Base-by-base conservation (phyloP, 306 rosid genomes). In the barrel medic (Medicago truncatula) region DNA sequence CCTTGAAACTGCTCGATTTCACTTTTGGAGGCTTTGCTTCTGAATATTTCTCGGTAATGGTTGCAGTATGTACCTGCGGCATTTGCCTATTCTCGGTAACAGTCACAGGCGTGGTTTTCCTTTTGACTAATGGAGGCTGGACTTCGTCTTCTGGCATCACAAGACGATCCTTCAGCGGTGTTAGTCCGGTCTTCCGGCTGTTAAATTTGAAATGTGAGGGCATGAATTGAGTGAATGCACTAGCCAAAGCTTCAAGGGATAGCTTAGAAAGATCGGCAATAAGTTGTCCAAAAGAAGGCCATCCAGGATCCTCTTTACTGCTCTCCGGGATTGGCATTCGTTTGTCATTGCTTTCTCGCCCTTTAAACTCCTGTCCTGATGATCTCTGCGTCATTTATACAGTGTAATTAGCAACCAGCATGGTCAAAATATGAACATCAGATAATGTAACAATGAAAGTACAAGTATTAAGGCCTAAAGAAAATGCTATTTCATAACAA, bases 251-350 rank as follows among this genome's bases (percentile, higher is more conserved):
- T 56, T 90, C 96, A 44, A 89, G 49, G 18, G 89, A 87, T 67
- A 89, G 71, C 87, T 95, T 92, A 61, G 86, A 90, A 78, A 95
- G 93, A 71, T 95, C 97, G 25, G 72, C 47, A 8, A 89, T 20
- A 64, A 90, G 96, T 75, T 86, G 99, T 54, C 96, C 89, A 7
- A 92, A 87, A 78, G 97, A 95, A 12, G 96, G 97, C 99, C 97
- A 92, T 76, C 97, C 95, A 0, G 93, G 96, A 59, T 90, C 99
- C 69, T 89, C 99, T 88, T 95, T 92, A 52, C 75, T 54, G 64
- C 76, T 83, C 73, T 87, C 90, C 28, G 71, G 74, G 39, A 84
- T 49, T 40, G 85, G 74, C 65, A 80, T 73, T 38, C 76, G 80
- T 40, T 92, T 88, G 77, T 76, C 87, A 67, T 76, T 79, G 59